These are phyloP conservation scores for Debaryomyces hansenii DNA, from an alignment of 805 yeast genomes.

Conservation along the genomic window DNA sequence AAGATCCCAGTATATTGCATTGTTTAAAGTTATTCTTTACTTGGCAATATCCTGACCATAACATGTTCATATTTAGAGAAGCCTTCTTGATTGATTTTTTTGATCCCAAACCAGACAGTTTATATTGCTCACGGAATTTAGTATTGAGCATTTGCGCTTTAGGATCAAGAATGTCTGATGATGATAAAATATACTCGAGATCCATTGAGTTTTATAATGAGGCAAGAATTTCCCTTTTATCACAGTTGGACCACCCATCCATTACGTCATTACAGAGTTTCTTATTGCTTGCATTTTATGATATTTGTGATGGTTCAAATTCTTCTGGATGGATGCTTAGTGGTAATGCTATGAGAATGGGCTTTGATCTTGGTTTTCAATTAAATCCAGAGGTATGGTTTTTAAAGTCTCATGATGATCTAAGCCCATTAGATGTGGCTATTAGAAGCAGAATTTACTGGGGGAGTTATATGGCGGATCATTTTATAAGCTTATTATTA, in stretches of 20 bases:
- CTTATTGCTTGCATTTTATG: conserved; percentile 59
- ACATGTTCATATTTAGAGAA: conserved; percentile 63
- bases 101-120: conserved; percentile 49
- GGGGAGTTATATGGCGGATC: conserved; percentile 69
- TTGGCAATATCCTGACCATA: conserved; percentile 68
- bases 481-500: conserved; percentile 55
- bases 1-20: conserved; percentile 33
- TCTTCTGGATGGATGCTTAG: conserved; percentile 63
- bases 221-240: conserved; percentile 44
- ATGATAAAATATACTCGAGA: conserved; percentile 38
- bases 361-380: conserved; percentile 65
- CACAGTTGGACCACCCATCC: conserved; percentile 43
- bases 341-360: conserved; percentile 64
- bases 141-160: conserved; percentile 59
- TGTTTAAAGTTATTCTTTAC: conserved; percentile 50
- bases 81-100: conserved; percentile 62
- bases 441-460: conserved; percentile 62
- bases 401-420: conserved; percentile 35
- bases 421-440: conserved; percentile 52
- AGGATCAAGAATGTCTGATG: conserved; percentile 53
- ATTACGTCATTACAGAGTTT: conserved; percentile 60
- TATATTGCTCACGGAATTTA: conserved; percentile 56
- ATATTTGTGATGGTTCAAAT: conserved; percentile 58
- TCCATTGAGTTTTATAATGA: conserved; percentile 47
- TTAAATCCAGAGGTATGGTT: conserved; percentile 63